Base-by-base conservation (phyloP, 2,329 filamentous ascomycete genomes). In the Colletotrichum salicis region DNA sequence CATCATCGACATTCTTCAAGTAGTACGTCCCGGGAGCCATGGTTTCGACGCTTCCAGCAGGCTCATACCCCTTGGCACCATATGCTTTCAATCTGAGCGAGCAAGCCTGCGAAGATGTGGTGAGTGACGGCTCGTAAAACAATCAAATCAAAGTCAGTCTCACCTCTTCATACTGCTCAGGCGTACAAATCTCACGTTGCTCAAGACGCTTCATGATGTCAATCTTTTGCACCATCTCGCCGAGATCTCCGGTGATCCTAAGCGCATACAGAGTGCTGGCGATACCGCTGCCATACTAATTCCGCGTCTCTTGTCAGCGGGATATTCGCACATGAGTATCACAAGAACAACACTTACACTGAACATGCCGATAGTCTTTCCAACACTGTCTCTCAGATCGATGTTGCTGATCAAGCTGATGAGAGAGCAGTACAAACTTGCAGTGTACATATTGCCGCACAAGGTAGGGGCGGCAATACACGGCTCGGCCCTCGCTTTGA, bases 361-460 rank as follows among this genome's bases (percentile, higher is more conserved):
- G 58, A 63, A 63, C 65, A 68, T 68, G 51, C 65, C 58, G 19
- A 68, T 68, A 37, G 51, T 68, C 65, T 68, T 68, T 1, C 65
- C 65, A 3, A 62, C 35, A 6, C 58, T 27, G 1, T 56, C 13
- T 35, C 62, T 68, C 29, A 63, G 51, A 37, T 84, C 79, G 64
- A 89, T 81, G 75, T 87, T 86, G 80, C 84, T 85, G 72, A 91
- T 79, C 72, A 90, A 79, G 73, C 85, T 85, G 74, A 85, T 84
- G 27, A 91, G 82, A 68, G 87, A 87, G 69, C 84, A 86, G 77
- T 89, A 90, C 67, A 90, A 87, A 78, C 91, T 91, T 73, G 79
- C 84, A 74, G 84, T 85, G 81, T 86, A 86, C 84, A 86, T 85
- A 83, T 86, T 87, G 73, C 85, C 19, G 19, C 19, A 48, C 19